A percentile compares a stretch with the other conserved stretches of the same genome.
These are phyloP conservation scores for Posidonia oceanica DNA, from an alignment of 116 monocot genomes.

Conservation along the genomic window DNA sequence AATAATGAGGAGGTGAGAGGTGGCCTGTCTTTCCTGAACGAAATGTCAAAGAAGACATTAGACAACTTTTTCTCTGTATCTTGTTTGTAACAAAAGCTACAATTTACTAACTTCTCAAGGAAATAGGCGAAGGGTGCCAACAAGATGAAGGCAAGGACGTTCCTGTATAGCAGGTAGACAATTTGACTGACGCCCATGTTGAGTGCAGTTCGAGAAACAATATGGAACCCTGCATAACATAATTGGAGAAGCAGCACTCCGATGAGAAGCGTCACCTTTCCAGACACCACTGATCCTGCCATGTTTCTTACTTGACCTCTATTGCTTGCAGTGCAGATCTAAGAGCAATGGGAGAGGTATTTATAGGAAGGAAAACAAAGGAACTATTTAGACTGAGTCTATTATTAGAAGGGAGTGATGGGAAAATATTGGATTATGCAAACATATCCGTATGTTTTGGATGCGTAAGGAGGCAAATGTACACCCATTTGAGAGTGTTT, in stretches of 20 bases:
- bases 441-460: background rate
- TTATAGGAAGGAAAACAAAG: background rate
- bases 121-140: slow-evolving; percentile 83
- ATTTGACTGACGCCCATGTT: slow-evolving; percentile 76
- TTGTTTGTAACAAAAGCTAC: too few relatives aligned
- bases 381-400: background rate
- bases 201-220: slow-evolving; percentile 71
- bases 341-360: background rate
- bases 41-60: background rate
- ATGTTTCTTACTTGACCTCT: background rate
- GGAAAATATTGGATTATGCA: background rate
- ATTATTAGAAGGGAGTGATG: background rate
- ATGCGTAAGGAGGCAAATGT: background rate
- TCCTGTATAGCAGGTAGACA: slow-evolving; percentile 65
- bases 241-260: slow-evolving; percentile 55
- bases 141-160: slow-evolving; percentile 55
- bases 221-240: slow-evolving; percentile 68
- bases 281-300: slow-evolving; percentile 15
- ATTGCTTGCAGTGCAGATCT: background rate
- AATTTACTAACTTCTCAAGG: slow-evolving; percentile 55
- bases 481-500: background rate
- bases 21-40: slow-evolving; percentile 69
- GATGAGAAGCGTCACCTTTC: slow-evolving; percentile 51
- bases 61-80: too few relatives aligned
- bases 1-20: slow-evolving; percentile 57